phyloP scores from a whole-genome alignment of 352 stramenopile genomes.

The Peronospora belbahrii region DNA sequence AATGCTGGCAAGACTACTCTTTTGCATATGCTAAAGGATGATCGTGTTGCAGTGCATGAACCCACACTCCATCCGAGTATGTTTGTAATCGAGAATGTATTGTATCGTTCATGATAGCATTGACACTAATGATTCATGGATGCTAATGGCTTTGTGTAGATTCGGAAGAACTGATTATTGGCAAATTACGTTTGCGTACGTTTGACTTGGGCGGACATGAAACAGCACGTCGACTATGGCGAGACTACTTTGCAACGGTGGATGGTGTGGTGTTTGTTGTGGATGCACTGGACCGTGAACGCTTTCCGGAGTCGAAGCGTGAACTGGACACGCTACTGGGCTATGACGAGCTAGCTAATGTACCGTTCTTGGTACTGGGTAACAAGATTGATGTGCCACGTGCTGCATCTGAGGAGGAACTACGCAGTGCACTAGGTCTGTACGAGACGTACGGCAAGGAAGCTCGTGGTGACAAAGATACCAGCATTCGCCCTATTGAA shows the following conservation, averaged over 20 bases:
- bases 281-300: slow-evolving; percentile 96
- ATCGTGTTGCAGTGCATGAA: slow-evolving; percentile 93
- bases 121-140: too few relatives aligned
- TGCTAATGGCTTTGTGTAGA: slow-evolving; percentile 36
- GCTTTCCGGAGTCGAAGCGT: slow-evolving; percentile 98
- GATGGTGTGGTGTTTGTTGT: slow-evolving; percentile 99
- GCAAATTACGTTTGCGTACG: slow-evolving; percentile 98
- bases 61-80: slow-evolving; percentile 93
- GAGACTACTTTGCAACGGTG: slow-evolving; percentile 99
- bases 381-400: slow-evolving; percentile 99
- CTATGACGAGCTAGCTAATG: slow-evolving; percentile 95
- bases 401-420: slow-evolving; percentile 97
- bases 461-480: slow-evolving; percentile 80
- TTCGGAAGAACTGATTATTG: slow-evolving; percentile 89
- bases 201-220: slow-evolving; percentile 99
- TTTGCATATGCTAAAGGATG: slow-evolving; percentile 99
- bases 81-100: too few relatives aligned
- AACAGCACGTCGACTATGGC: slow-evolving; percentile 94
- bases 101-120: too few relatives aligned
- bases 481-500: slow-evolving; percentile 93
- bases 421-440: slow-evolving; percentile 93
- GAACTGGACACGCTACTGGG: slow-evolving; percentile 96
- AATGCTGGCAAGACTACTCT: slow-evolving; percentile 99
- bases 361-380: slow-evolving; percentile 98
- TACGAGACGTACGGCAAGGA: slow-evolving; percentile 99